phyloP scores from a whole-genome alignment of 495 filamentous ascomycete species.

The Aspergillus cavernicola region DNA sequence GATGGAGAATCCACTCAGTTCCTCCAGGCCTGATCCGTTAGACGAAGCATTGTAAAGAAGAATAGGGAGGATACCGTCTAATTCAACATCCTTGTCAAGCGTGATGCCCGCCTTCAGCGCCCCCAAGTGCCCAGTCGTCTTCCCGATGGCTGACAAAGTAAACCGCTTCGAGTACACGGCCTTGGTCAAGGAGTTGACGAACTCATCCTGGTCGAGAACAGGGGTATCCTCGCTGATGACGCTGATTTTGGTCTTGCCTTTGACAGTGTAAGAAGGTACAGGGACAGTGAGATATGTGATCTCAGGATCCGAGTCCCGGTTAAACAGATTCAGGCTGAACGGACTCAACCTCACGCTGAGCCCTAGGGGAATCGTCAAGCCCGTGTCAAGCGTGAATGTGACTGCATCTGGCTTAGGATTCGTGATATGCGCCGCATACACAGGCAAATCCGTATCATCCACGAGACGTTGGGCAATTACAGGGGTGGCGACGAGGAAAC shows the following conservation, averaged over 20 bases:
- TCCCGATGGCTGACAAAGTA: slow-evolving; percentile 33
- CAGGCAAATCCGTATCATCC: slow-evolving; percentile 32
- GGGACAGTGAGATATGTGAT: slow-evolving; percentile 32
- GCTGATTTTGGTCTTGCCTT: slow-evolving; percentile 33
- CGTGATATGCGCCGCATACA: slow-evolving; percentile 33
- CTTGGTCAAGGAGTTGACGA: slow-evolving; percentile 31
- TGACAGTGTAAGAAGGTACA: slow-evolving; percentile 30
- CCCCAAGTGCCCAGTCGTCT: slow-evolving; percentile 33
- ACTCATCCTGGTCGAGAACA: slow-evolving; percentile 34
- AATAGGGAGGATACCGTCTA: slow-evolving; percentile 18
- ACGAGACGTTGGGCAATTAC: slow-evolving; percentile 43
- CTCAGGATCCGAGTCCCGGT: slow-evolving; percentile 28
- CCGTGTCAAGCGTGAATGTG: slow-evolving; percentile 33
- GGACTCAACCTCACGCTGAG: slow-evolving; percentile 32
- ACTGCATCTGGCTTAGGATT: slow-evolving; percentile 30
- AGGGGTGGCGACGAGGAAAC: slow-evolving; percentile 31
- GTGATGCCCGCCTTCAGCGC: slow-evolving; percentile 30
- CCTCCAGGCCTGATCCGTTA: slow-evolving; percentile 29
- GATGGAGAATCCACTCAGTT: slow-evolving; percentile 42
- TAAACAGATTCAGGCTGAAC: slow-evolving; percentile 34
- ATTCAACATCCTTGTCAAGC: slow-evolving; percentile 38
- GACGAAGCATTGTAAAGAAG: not conserved
- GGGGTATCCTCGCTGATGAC: slow-evolving; percentile 33
- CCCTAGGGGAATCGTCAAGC: slow-evolving; percentile 29
- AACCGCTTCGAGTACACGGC: slow-evolving; percentile 36